Conservation (phyloP, 495 filamentous ascomycete species). For the Aspergillus avenaceus region DNA sequence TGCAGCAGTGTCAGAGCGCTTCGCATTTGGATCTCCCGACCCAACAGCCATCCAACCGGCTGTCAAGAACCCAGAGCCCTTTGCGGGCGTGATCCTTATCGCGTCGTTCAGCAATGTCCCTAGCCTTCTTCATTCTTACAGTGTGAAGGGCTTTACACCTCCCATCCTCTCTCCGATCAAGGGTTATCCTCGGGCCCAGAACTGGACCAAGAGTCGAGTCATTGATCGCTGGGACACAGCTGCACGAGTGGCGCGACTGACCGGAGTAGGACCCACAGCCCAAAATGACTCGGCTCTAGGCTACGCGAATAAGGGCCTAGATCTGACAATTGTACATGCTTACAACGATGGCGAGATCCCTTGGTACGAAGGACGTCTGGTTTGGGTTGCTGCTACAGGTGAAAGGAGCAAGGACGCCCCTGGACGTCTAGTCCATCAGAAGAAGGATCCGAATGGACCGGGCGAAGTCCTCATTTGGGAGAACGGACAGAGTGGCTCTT, state of each 20-base stretch:
- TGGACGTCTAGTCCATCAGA: constrained; percentile 43
- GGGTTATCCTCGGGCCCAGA: constrained; percentile 48
- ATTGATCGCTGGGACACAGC: constrained; percentile 55
- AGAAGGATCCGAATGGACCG: constrained; percentile 24
- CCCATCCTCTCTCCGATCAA: constrained; percentile 74
- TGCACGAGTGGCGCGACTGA: constrained; percentile 42
- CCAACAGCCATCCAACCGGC: constrained; percentile 31
- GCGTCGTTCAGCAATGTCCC: constrained; percentile 75
- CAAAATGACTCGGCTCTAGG: constrained; percentile 17
- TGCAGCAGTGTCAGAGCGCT: constrained; percentile 65
- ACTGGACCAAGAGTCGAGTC: constrained; percentile 43
- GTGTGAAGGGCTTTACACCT: constrained; percentile 70
- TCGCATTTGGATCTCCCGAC: constrained; percentile 45
- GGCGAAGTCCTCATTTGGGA: constrained; percentile 36
- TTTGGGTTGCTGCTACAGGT: constrained; percentile 45
- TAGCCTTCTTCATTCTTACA: constrained; percentile 65
- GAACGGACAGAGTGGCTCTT: constrained; percentile 28
- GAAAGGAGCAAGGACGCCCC: constrained; percentile 47
- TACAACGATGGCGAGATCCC: constrained; percentile 75
- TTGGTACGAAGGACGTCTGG: constrained; percentile 48
- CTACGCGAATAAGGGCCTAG: constrained; percentile 48
- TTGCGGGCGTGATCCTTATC: constrained; percentile 74
- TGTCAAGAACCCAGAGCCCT: constrained; percentile 38
- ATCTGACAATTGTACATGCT: constrained; percentile 72
- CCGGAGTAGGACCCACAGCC: constrained; percentile 22